These are phyloP conservation scores for Lentinula sp. DNA, from an alignment of 768 basidiomycete genomes.

Conservation along the genomic window DNA sequence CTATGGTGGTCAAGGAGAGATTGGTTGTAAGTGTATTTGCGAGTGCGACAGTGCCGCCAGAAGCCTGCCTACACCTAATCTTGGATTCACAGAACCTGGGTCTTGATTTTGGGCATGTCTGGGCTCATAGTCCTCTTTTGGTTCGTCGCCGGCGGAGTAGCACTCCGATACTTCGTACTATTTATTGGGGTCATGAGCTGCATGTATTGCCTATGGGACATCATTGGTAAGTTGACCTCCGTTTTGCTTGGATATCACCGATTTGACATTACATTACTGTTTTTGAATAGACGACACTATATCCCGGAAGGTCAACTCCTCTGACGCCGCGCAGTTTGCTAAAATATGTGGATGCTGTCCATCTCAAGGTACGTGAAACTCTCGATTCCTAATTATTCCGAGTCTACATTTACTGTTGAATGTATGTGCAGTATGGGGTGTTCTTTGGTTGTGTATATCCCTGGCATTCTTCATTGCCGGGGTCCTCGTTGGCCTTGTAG, in stretches of 20 bases:
- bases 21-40: slow-evolving; percentile 47
- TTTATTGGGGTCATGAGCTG: slow-evolving; percentile 88
- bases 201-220: slow-evolving; percentile 85
- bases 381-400: background rate
- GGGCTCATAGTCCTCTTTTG: slow-evolving; percentile 78
- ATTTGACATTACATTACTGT: background rate
- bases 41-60: background rate
- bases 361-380: slow-evolving; percentile 51
- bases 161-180: slow-evolving; percentile 74
- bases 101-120: slow-evolving; percentile 71
- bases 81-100: slow-evolving; percentile 57
- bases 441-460: slow-evolving; percentile 79
- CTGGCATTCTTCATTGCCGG: slow-evolving; percentile 71
- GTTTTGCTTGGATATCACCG: too few species aligned
- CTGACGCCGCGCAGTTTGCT: slow-evolving; percentile 83
- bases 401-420: background rate
- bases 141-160: slow-evolving; percentile 72
- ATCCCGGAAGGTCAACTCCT: slow-evolving; percentile 77
- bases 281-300: slow-evolving; percentile 67
- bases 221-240: slow-evolving; percentile 48
- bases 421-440: slow-evolving; percentile 68
- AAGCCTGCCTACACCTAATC: background rate
- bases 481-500: slow-evolving; percentile 69
- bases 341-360: slow-evolving; percentile 82
- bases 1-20: slow-evolving; percentile 84